Percentiles rank a stretch among this genome's conserved stretches.
Conservation (phyloP, 2,329 filamentous ascomycete genomes). For the Arthrinium puccinioides region DNA sequence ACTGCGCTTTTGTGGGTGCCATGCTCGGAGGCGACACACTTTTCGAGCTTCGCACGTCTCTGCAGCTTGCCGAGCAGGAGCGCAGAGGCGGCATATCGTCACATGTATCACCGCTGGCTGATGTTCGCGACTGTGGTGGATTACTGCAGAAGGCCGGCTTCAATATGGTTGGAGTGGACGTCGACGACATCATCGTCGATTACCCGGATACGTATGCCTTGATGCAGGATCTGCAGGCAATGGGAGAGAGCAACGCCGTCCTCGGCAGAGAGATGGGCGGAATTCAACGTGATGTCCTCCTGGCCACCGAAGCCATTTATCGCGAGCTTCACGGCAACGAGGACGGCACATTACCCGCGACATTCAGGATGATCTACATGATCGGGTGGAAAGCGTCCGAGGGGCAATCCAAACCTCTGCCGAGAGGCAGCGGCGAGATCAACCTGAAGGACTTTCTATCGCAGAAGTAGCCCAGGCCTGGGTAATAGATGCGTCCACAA, state of each 20-base stretch:
- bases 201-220: conserved; percentile 85
- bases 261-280: conserved; percentile 74
- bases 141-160: conserved; percentile 83
- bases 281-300: conserved; percentile 73
- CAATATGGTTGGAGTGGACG: conserved; percentile 91
- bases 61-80: conserved; percentile 89
- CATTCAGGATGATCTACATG: conserved; percentile 95
- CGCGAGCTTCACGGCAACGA: conserved; percentile 77
- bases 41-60: conserved; percentile 84
- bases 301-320: conserved; percentile 87
- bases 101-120: conserved; percentile 83
- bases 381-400: conserved; percentile 92
- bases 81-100: conserved; percentile 85
- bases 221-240: conserved; percentile 90
- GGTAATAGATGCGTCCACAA: no score
- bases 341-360: conserved; percentile 73
- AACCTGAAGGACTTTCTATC: conserved; percentile 78
- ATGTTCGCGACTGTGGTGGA: conserved; percentile 86
- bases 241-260: conserved; percentile 92
- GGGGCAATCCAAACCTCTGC: conserved; percentile 70
- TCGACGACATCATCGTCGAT: conserved; percentile 95
- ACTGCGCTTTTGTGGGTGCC: conserved; percentile 84
- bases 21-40: conserved; percentile 96
- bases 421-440: conserved; percentile 77
- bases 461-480: conserved; percentile 30